These are phyloP conservation scores for button mushroom (Agaricus bisporus) DNA, from an alignment of 768 basidiomycete genomes.

Conservation along the genomic window DNA sequence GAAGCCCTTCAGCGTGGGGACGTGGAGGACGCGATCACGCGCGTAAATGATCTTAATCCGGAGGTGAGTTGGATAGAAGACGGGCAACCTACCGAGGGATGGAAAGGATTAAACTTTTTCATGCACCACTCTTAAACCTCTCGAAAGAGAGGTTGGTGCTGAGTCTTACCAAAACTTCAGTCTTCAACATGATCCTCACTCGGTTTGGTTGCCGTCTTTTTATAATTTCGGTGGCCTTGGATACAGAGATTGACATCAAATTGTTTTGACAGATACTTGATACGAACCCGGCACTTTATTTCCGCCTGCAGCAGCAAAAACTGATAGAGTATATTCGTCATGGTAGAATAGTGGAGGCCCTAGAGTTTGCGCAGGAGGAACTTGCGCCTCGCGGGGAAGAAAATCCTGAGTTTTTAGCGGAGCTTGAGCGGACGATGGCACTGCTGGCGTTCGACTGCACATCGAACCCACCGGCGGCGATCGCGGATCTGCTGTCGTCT, in stretches of 20 bases:
- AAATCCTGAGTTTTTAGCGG: slow-evolving; percentile 86
- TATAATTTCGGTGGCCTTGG: slow-evolving; percentile 7
- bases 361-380: slow-evolving; percentile 90
- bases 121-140: slow-evolving; percentile 96
- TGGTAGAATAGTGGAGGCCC: slow-evolving; percentile 69
- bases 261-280: slow-evolving; percentile 75
- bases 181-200: slow-evolving; percentile 83
- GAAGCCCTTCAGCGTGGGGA: slow-evolving; percentile 92
- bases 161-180: slow-evolving; percentile 87
- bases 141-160: slow-evolving; percentile 63
- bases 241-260: slow-evolving; percentile 13
- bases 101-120: slow-evolving; percentile 83
- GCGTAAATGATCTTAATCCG: slow-evolving; percentile 92
- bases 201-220: slow-evolving; percentile 6
- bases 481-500: slow-evolving; percentile 76
- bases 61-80: slow-evolving; percentile 60
- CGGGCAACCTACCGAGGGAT: slow-evolving; percentile 16
- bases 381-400: slow-evolving; percentile 94
- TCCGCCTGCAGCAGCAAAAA: slow-evolving; percentile 93
- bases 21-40: slow-evolving; percentile 91
- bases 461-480: slow-evolving; percentile 52
- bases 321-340: slow-evolving; percentile 92
- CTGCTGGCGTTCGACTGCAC: slow-evolving; percentile 76
- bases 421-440: slow-evolving; percentile 94
- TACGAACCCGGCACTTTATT: slow-evolving; percentile 88